These are phyloP conservation scores for Tuber brumale DNA, from an alignment of 495 filamentous ascomycete genomes.

Conservation along the genomic window DNA sequence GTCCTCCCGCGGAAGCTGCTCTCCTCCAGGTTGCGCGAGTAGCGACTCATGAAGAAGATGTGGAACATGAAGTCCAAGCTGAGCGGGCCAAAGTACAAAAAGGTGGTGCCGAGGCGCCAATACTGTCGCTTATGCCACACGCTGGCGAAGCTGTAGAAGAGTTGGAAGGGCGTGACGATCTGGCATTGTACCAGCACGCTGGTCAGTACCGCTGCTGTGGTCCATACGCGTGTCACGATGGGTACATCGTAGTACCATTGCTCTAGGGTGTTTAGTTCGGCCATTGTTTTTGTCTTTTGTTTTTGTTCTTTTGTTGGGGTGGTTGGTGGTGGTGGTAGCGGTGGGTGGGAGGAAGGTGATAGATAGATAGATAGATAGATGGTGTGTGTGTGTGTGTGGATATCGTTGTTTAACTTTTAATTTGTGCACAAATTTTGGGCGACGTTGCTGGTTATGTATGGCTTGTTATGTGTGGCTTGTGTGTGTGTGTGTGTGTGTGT, in stretches of 20 bases:
- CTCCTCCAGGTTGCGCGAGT: constrained; percentile 91
- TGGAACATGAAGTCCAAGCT: constrained; percentile 95
- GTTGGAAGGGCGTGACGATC: constrained; percentile 80
- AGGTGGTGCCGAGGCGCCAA: constrained; percentile 90
- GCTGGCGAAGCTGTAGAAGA: constrained; percentile 91
- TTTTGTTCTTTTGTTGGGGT: too few species aligned
- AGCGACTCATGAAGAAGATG: constrained; percentile 96
- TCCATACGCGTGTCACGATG: constrained; percentile 92
- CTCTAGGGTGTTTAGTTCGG: constrained; percentile 59
- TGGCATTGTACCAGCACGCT: constrained; percentile 88
- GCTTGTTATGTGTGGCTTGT: not conserved
- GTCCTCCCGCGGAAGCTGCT: constrained; percentile 67
- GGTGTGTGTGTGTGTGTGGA: not conserved
- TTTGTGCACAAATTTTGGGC: not conserved
- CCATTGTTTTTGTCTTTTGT: constrained; percentile 24
- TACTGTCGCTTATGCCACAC: constrained; percentile 91
- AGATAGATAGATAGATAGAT: not conserved
- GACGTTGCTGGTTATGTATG: not conserved
- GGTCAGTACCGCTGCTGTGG: constrained; percentile 80
- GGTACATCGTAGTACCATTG: constrained; percentile 99
- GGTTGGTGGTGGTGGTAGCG: not conserved
- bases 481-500: too few species aligned
- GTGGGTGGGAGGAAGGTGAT: not conserved
- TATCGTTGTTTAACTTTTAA: too few species aligned
- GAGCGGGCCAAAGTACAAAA: constrained; percentile 93